These are phyloP conservation scores for Penicillium soppii DNA, from an alignment of 495 filamentous ascomycete genomes.

Conservation along the genomic window DNA sequence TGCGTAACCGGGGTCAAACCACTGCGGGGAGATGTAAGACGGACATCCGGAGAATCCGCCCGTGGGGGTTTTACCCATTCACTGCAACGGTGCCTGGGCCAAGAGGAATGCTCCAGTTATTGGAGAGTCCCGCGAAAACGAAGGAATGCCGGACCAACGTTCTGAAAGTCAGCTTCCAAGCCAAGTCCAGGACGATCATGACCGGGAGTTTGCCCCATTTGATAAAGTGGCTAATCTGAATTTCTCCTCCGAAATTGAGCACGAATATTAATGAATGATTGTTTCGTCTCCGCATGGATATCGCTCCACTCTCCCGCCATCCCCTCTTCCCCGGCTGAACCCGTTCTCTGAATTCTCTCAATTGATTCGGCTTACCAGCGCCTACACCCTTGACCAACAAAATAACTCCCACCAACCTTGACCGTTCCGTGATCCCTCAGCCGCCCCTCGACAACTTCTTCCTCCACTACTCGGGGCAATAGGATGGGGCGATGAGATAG, in stretches of 20 bases:
- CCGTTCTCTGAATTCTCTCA: slow-evolving; percentile 7
- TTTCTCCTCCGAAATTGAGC: background rate
- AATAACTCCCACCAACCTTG: background rate
- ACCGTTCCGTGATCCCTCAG: background rate
- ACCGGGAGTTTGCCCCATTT: slow-evolving; percentile 10
- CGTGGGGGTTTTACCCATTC: slow-evolving; percentile 12
- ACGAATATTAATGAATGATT: background rate
- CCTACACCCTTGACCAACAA: background rate
- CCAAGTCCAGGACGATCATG: background rate
- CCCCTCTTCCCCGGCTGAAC: slow-evolving; percentile 21
- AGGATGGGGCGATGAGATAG: slow-evolving; percentile 14
- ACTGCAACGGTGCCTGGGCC: slow-evolving; percentile 13
- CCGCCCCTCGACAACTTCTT: background rate
- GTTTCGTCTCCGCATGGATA: slow-evolving; percentile 24
- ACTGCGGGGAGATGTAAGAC: slow-evolving; percentile 21
- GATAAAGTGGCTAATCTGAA: background rate
- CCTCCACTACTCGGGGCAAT: background rate
- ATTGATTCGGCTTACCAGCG: background rate
- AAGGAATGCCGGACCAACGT: slow-evolving; percentile 1
- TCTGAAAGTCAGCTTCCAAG: slow-evolving; percentile 4
- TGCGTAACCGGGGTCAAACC: background rate
- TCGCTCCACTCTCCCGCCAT: slow-evolving; percentile 20
- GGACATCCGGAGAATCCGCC: slow-evolving; percentile 24
- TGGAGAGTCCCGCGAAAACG: slow-evolving; percentile 2
- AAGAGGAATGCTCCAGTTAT: slow-evolving; percentile 10